Conservation (phyloP, 176 grass and related monocot species). For the Oryza australiensis region DNA sequence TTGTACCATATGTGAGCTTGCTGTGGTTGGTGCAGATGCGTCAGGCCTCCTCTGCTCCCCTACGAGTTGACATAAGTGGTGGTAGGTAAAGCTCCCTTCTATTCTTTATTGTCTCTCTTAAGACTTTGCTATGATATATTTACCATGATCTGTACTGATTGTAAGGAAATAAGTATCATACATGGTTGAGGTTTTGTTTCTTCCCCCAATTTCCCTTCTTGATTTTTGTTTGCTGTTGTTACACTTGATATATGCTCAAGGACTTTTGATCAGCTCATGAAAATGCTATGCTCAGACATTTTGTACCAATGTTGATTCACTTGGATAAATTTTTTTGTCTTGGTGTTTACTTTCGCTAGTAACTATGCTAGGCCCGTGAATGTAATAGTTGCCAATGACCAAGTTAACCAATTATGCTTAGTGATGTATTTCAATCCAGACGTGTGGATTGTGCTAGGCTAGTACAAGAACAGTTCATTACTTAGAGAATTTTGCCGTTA, state of each 20-base stretch:
- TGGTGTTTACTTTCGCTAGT: too few relatives aligned
- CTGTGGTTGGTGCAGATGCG: too few relatives aligned
- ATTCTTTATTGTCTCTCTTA: conserved; percentile 49
- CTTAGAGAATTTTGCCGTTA: too few relatives aligned
- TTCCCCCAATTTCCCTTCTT: neutral
- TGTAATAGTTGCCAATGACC: too few relatives aligned
- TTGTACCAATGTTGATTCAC: neutral
- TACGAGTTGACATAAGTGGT: too few relatives aligned
- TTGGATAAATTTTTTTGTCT: neutral
- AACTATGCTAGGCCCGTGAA: too few relatives aligned
- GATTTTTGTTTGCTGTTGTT: conserved; percentile 45
- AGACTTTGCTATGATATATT: conserved; percentile 39
- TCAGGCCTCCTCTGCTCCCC: too few relatives aligned
- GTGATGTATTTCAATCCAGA: too few relatives aligned
- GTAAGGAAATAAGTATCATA: conserved; percentile 71
- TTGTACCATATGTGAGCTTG: too few relatives aligned
- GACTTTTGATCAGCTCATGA: conserved; percentile 26
- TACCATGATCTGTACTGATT: conserved; percentile 45
- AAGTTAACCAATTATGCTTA: too few relatives aligned
- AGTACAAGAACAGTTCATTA: too few relatives aligned
- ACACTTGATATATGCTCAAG: conserved; percentile 42
- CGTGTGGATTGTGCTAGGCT: too few relatives aligned
- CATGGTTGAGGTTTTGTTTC: conserved; percentile 34
- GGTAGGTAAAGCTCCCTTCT: conserved; percentile 42
- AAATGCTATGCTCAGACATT: neutral